Evolutionary conservation across 2,329 filamentous ascomycete genomes (phyloP).

Genomic region (Penicillium sp.): DNA sequence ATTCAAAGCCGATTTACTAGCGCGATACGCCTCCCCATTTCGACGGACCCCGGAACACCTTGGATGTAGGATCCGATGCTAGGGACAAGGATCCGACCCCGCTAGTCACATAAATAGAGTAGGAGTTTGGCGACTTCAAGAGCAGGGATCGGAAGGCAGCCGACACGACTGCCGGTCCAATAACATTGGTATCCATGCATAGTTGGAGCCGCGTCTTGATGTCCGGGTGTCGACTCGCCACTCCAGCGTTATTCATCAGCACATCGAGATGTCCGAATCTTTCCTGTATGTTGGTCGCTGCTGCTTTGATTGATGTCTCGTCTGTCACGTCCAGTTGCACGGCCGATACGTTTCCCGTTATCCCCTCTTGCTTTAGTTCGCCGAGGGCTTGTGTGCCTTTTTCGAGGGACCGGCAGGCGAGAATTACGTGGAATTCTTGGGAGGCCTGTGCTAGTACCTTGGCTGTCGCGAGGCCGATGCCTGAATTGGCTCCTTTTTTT

Average conservation of each 20-base stretch:
- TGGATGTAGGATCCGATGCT: neutral
- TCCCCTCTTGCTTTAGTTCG: neutral
- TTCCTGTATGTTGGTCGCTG: neutral
- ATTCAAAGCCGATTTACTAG: neutral
- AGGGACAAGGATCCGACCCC: too few relatives aligned
- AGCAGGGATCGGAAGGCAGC: neutral
- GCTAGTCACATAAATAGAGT: too few relatives aligned
- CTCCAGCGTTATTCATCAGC: neutral
- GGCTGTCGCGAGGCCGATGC: neutral
- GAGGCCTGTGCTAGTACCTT: neutral
- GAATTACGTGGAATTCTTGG: neutral
- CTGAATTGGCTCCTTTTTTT: neutral
- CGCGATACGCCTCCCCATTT: neutral
- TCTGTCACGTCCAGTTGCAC: neutral
- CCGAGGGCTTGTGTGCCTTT: neutral
- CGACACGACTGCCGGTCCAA: neutral
- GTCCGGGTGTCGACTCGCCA: neutral
- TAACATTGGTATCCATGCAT: neutral
- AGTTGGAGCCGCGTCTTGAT: too few relatives aligned
- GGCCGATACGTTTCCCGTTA: neutral
- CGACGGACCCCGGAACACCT: neutral
- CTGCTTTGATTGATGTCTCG: neutral
- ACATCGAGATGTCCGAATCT: neutral
- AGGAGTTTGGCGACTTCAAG: neutral
- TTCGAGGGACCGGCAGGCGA: neutral